Evolutionary conservation across 352 stramenopile species (phyloP).

Genomic region (Globisporangium nodosum): DNA sequence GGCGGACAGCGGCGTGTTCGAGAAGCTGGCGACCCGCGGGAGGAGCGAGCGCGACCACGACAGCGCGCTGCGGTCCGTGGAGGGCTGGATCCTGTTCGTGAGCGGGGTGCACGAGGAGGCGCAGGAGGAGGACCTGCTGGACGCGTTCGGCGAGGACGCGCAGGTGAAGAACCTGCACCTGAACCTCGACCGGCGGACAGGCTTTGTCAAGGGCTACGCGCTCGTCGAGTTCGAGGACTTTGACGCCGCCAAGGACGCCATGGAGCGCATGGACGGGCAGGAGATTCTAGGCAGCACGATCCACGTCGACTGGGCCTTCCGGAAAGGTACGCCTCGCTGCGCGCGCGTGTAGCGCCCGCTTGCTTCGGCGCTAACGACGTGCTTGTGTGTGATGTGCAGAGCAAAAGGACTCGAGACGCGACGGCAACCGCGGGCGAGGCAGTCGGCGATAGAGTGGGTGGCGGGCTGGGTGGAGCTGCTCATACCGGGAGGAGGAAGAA

Average conservation of each 20-base stretch:
- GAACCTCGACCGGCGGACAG: slow-evolving; percentile 93
- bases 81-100: slow-evolving; percentile 97
- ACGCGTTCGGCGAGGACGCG: slow-evolving; percentile 94
- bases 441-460: slow-evolving; percentile 39
- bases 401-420: slow-evolving; percentile 20
- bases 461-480: neutral
- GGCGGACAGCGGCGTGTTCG: slow-evolving; percentile 69
- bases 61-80: slow-evolving; percentile 78
- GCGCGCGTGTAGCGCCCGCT: neutral
- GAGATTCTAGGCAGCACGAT: slow-evolving; percentile 89
- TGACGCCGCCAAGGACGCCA: slow-evolving; percentile 88
- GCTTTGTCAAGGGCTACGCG: slow-evolving; percentile 96
- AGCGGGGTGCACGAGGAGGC: slow-evolving; percentile 94
- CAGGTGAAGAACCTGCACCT: slow-evolving; percentile 95
- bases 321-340: slow-evolving; percentile 33
- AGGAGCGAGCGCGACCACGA: slow-evolving; percentile 28
- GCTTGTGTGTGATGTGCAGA: slow-evolving; percentile 8
- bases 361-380: neutral
- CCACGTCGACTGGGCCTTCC: slow-evolving; percentile 94
- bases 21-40: slow-evolving; percentile 42
- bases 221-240: slow-evolving; percentile 93
- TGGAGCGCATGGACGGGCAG: slow-evolving; percentile 90
- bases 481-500: neutral
- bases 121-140: slow-evolving; percentile 94
- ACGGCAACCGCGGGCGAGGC: slow-evolving; percentile 25